A percentile compares a stretch with the other conserved stretches of the same genome.
Conservation (phyloP, 2,329 filamentous ascomycete genomes). For the Colletotrichum euphorbiae region DNA sequence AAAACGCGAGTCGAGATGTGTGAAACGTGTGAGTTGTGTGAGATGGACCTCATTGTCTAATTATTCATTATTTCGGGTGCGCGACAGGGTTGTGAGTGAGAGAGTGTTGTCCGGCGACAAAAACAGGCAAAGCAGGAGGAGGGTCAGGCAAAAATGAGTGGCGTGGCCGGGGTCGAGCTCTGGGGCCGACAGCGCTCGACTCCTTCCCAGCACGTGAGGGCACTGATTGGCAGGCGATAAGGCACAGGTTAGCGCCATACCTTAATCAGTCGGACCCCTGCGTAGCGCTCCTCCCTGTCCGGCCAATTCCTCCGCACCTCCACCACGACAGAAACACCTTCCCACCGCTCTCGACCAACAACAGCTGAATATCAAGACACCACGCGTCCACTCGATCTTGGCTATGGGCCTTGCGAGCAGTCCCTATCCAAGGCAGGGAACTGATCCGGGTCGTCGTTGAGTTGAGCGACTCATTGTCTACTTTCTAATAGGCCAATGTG, state of each 20-base stretch:
- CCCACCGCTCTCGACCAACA: slow-evolving; percentile 17
- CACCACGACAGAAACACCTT: slow-evolving; percentile 13
- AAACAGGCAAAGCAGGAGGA: neutral
- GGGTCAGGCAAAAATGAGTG: neutral
- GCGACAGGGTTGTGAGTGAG: neutral
- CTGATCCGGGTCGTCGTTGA: slow-evolving; percentile 11
- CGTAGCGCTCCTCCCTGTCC: neutral
- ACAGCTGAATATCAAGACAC: slow-evolving; percentile 33
- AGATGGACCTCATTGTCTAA: neutral
- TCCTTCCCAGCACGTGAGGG: slow-evolving; percentile 31
- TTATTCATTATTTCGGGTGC: neutral
- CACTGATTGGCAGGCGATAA: slow-evolving; percentile 40
- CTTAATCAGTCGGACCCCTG: slow-evolving; percentile 12
- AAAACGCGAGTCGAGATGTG: neutral
- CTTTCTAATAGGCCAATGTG: neutral
- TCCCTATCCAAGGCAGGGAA: slow-evolving; percentile 10
- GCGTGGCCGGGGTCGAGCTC: slow-evolving; percentile 9
- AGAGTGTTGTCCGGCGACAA: neutral
- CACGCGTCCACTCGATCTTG: slow-evolving; percentile 12
- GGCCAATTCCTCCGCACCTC: slow-evolving; percentile 19
- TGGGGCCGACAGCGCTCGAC: slow-evolving; percentile 2
- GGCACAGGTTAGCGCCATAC: slow-evolving; percentile 28
- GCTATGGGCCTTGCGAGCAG: neutral
- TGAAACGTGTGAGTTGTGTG: neutral
- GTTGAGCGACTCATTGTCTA: neutral